Evolutionary conservation across 2,329 filamentous ascomycete genomes (phyloP).

Genomic region (Ceratocystis huliohia): DNA sequence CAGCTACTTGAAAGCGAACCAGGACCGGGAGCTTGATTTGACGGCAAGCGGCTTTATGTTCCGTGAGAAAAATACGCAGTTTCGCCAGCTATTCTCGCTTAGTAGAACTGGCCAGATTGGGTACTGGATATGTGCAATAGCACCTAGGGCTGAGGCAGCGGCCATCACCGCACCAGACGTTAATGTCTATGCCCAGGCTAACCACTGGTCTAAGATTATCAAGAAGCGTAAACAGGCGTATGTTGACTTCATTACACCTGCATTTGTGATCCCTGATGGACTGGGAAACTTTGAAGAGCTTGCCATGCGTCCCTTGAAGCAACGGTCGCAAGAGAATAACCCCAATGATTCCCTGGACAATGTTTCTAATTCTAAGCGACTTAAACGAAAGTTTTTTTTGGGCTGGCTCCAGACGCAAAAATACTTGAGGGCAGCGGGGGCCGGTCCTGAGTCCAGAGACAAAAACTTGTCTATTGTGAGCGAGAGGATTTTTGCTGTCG

Average conservation of each 20-base stretch:
- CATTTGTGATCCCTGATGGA: slow-evolving; percentile 31
- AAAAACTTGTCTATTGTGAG: background rate
- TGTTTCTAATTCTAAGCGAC: background rate
- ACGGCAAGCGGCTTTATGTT: slow-evolving; percentile 26
- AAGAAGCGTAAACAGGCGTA: slow-evolving; percentile 14
- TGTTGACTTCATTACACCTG: slow-evolving; percentile 24
- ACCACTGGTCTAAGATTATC: slow-evolving; percentile 15
- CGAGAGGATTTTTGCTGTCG: slow-evolving; percentile 6
- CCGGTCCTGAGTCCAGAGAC: background rate
- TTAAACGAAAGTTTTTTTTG: slow-evolving; percentile 15
- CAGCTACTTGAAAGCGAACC: background rate
- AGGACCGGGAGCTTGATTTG: background rate
- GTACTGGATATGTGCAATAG: slow-evolving; percentile 30
- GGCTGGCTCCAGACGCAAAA: slow-evolving; percentile 4
- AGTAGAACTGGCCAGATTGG: slow-evolving; percentile 33
- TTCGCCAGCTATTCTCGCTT: slow-evolving; percentile 37
- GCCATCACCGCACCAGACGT: slow-evolving; percentile 9
- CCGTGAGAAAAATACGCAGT: slow-evolving; percentile 28
- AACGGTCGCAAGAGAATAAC: background rate
- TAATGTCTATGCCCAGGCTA: slow-evolving; percentile 11
- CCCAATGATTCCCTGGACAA: background rate
- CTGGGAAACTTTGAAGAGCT: slow-evolving; percentile 25
- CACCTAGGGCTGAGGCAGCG: slow-evolving; percentile 15
- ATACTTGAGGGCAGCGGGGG: background rate
- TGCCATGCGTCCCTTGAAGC: slow-evolving; percentile 15